Evolutionary conservation across 441 rosid species (phyloP).

Genomic region (Biscutella laevigata): DNA sequence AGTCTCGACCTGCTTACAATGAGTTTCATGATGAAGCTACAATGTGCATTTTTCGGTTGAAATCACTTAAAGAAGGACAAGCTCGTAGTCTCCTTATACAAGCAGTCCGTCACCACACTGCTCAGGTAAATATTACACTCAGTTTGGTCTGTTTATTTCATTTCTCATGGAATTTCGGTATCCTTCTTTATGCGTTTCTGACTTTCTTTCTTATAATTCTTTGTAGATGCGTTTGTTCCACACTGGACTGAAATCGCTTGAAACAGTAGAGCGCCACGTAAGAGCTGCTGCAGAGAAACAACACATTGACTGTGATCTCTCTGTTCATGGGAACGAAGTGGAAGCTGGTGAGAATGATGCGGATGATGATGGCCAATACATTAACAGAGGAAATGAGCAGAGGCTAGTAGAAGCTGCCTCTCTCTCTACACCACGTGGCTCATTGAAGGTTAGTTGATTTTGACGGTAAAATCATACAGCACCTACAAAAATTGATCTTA

Average conservation of each 20-base stretch:
- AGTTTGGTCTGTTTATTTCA: background rate
- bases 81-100: constrained; percentile 88
- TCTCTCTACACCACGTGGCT: constrained; percentile 43
- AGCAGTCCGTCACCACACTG: constrained; percentile 93
- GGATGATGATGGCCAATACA: constrained; percentile 37
- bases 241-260: constrained; percentile 77
- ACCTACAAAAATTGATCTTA: background rate
- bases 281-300: constrained; percentile 59
- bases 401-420: constrained; percentile 32
- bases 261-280: constrained; percentile 64
- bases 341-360: constrained; percentile 48
- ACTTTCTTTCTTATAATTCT: constrained; percentile 17
- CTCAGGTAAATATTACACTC: constrained; percentile 50
- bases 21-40: constrained; percentile 83
- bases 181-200: constrained; percentile 4
- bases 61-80: constrained; percentile 91
- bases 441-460: constrained; percentile 55
- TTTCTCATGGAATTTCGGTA: constrained; percentile 6
- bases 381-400: constrained; percentile 40
- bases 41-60: constrained; percentile 72
- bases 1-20: constrained; percentile 62
- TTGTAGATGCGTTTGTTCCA: constrained; percentile 79
- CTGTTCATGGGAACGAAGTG: constrained; percentile 56
- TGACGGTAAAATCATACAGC: background rate
- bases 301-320: constrained; percentile 80